These are phyloP conservation scores for Chlamydomonas asymmetrica DNA, from an alignment of 139 green algal genomes.

Conservation along the genomic window DNA sequence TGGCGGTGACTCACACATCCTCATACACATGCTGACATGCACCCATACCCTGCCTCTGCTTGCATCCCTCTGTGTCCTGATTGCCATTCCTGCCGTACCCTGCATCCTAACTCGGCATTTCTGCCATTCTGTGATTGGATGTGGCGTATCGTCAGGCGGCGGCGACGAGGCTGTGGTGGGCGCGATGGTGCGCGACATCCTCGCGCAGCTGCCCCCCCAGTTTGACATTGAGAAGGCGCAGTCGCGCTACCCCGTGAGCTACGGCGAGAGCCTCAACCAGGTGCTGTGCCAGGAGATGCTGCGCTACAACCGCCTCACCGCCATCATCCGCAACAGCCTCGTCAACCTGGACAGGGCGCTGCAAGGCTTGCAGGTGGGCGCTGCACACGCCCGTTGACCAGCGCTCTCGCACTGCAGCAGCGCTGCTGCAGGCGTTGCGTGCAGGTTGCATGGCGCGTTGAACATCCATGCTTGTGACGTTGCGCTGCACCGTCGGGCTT, in stretches of 20 bases:
- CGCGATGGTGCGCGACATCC: conserved; percentile 52
- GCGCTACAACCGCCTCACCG: conserved; percentile 72
- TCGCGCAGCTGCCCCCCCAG: conserved; percentile 57
- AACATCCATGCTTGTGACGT: too few species aligned
- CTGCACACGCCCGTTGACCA: too few species aligned
- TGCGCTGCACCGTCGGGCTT: too few species aligned
- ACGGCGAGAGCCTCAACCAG: conserved; percentile 71
- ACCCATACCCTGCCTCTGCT: too few species aligned
- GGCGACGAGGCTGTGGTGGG: conserved; percentile 48
- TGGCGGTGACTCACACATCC: too few species aligned
- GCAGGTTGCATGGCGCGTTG: too few species aligned
- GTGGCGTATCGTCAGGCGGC: conserved; percentile 11
- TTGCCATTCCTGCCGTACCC: conserved; percentile 41
- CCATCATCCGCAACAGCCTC: conserved; percentile 56
- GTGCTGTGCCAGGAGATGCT: conserved; percentile 73
- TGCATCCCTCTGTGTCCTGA: too few species aligned
- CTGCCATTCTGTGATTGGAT: conserved; percentile 44
- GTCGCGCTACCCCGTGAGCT: conserved; percentile 55
- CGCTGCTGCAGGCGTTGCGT: too few species aligned
- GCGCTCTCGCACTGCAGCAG: too few species aligned
- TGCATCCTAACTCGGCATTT: conserved; percentile 39
- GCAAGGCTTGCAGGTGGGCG: conserved; percentile 60
- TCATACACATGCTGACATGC: too few species aligned
- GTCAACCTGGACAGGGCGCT: conserved; percentile 58
- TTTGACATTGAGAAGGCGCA: conserved; percentile 72